Evolutionary conservation across 768 basidiomycete species (phyloP), one percentile per base, ranked within the genome.

Genomic region (Suillus weaverae): DNA sequence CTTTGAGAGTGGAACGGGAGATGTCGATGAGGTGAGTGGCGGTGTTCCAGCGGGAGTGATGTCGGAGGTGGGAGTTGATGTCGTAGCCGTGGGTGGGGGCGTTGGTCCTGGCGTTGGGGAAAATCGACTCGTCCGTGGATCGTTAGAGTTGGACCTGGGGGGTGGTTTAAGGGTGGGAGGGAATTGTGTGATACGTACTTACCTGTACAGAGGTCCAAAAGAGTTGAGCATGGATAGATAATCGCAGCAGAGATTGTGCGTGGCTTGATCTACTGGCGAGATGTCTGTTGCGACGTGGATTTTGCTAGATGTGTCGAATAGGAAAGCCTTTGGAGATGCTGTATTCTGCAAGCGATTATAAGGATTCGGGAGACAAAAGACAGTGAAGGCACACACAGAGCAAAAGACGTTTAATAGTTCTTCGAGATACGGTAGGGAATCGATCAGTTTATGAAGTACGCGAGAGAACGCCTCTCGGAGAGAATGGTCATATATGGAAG

Each of bases 241-340:
- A 71, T 98, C 95, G 67, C 91, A 94, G 71, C 94, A 96, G 22
- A 97, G 83, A 66, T 89, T 92, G 71, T 95, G 90, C 0, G 93
- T 95, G 5, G 89, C 88, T 64, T 89, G 85, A 73, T 98, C 95
- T 33, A 97, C 92, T 5, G 95, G 94, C 0, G 92, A 94, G 20
- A 90, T 89, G 71, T 99, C 97, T 13, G 95, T 95, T 13, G 95
- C 95, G n/a, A 98, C 83, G 72, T 96, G 95, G 33, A 97, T 80
- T 57, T 93, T 84, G 30, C 94, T 94, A 5, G 83, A 83, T 20
- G 86, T 88, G 72, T 99, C 96, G 69, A 97, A 98, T 16, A 99
- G 78, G 73, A 96, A 99, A 0, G 95, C 93, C 74, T 99, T 99
- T 43, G 93, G 89, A 36, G 95, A 91, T 71, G 92, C 92, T 2